Percentiles rank a stretch among this genome's conserved stretches.
Evolutionary conservation across 2,329 filamentous ascomycete genomes (phyloP).

Genomic region (Apiospora kogelbergensis): DNA sequence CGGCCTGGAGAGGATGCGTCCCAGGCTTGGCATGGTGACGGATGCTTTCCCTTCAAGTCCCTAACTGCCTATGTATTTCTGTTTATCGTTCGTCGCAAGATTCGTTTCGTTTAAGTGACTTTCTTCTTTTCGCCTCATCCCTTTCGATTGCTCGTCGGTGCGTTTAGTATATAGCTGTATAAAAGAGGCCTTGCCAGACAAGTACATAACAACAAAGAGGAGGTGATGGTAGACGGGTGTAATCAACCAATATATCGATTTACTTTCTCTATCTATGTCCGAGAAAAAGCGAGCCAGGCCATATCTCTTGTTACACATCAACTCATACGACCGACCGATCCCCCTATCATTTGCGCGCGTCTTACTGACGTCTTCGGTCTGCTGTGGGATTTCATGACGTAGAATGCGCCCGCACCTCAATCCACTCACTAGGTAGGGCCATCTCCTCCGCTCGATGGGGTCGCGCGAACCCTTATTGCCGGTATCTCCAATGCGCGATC

Average conservation of each 20-base stretch:
- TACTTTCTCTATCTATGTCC: background rate
- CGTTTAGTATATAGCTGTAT: background rate
- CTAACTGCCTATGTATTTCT: background rate
- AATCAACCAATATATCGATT: background rate
- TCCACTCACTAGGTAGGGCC: background rate
- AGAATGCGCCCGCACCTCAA: background rate
- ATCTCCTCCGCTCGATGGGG: background rate
- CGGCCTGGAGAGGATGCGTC: constrained; percentile 48
- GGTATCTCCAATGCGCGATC: background rate
- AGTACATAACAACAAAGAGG: background rate
- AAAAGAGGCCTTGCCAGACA: background rate
- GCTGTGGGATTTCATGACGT: background rate
- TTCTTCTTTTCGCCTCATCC: background rate
- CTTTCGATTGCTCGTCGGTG: background rate
- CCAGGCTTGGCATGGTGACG: constrained; percentile 37
- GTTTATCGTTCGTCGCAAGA: background rate
- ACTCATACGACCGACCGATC: background rate
- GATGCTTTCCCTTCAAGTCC: background rate
- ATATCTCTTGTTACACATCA: background rate
- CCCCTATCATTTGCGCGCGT: background rate
- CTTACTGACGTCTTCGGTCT: background rate
- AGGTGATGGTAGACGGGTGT: background rate
- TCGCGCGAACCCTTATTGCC: background rate
- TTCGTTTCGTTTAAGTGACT: background rate
- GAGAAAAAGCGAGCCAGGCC: background rate